Evolutionary conservation across 495 filamentous ascomycete species (phyloP), one percentile per base, ranked within the genome.

Genomic region (Podospora australis): DNA sequence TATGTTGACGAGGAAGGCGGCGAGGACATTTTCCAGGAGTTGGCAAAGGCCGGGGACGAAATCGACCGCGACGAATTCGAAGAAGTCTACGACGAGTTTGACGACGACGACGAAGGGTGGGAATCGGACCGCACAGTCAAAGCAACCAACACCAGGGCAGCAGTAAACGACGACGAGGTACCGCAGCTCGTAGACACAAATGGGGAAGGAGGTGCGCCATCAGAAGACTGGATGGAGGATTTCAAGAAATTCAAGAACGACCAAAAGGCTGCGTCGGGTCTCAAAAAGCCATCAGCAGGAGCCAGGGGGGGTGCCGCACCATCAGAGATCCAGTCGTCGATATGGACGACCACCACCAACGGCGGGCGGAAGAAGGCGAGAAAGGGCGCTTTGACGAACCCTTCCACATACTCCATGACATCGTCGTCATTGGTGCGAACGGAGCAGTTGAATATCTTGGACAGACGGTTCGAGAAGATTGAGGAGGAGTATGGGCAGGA

Each of bases 341-440:
- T 84, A 52, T 80, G 88, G 71, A 91, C 88, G 11, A 87, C 83
- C 17, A 86, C 84, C 0, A 89, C 87, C 4, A 84, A 78, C 53
- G 77, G 78, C 22, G 78, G 81, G 13, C 80, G 87, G 2, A 72
- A 74, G 26, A 97, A 95, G 79, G 94, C 91, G 79, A 78, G 88
- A 50, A 92, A 90, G 67, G 89, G 89, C 38, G 90, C 92, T 16
- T 63, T 92, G 63, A 96, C 92, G 17, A 87, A 85, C 57, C 87
- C 85, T 1, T 91, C 91, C 5, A 77, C 78, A 13, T 97, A 95
- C 70, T 95, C 89, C n/a, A 99, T 97, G 94, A 90, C 85, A 0
- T 95, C 87, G 5, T 96, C 92, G 0, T 84, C 90, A 0, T 72
- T 97, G 6, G 79, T 84, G 17, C 80, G 94, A 34, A 97, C 91